Evolutionary conservation across 352 stramenopile genomes (phyloP), one percentile per base, ranked within the genome.

Genomic region (Globisporangium parvum): DNA sequence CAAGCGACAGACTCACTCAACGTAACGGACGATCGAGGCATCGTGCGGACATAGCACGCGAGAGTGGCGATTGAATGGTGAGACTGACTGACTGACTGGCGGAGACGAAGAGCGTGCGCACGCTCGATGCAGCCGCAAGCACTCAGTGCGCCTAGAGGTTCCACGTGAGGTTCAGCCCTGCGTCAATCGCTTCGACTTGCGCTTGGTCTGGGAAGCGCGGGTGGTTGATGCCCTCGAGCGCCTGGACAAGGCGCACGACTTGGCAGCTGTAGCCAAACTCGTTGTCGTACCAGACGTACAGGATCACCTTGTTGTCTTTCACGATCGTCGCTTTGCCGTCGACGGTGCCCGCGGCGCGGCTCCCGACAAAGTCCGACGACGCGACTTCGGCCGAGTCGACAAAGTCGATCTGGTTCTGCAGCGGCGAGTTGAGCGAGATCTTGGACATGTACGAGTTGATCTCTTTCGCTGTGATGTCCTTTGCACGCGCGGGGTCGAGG

Each of bases 231-330:
- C 73, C 82, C 58, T 86, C 75, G n/a, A 95, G 79, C 47, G 66
- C 62, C 71, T 95, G 85, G 26, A 93, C 67, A 21, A 93, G 75
- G 20, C 84, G 76, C 40, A 96, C 73, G 52, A 96, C 86, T 53
- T 94, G 86, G 63, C 77, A 88, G 48, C 75, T 89, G 77, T 96
- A 96, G 67, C 86, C 86, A 49, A 90, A 94, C 66, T 96, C 86
- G 69, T 96, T 96, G 74, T 96, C 86, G 75, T 96, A 96, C 83
- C 85, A 96, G 42, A 91, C 77, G 70, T 95, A 93, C 6, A 96
- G 62, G 59, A 96, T 77, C 48, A 88, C 73, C 66, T 91, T 88
- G 70, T 92, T 87, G 68, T 73, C 78, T 45, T 80, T 75, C 46
- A 93, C 83, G 45, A 95, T 95, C 35, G 85, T 95, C 12, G 85